A percentile compares a stretch with the other conserved stretches of the same genome.
phyloP scores from a whole-genome alignment of 1,139 yeast genomes.

The Sugiyamaella japonica region DNA sequence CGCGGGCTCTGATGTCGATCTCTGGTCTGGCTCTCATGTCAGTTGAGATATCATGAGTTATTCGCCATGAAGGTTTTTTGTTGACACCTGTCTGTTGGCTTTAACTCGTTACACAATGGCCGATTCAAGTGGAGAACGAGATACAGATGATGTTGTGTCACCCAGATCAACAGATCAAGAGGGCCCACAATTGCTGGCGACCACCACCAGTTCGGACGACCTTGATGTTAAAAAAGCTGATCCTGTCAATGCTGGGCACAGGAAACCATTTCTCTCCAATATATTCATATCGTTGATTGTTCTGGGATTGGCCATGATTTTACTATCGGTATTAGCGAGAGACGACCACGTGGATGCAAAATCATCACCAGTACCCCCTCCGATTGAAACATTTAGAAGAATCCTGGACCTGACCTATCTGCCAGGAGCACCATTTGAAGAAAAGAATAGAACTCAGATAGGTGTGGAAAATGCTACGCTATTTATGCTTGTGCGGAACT shows the following conservation, averaged over 20 bases:
- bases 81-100: neutral
- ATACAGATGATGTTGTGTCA: neutral
- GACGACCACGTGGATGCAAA: neutral
- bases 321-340: neutral
- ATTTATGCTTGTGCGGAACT: conserved; percentile 70
- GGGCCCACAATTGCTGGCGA: neutral
- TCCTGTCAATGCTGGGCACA: neutral
- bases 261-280: neutral
- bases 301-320: neutral
- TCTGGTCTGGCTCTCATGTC: neutral
- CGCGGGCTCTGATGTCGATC: neutral
- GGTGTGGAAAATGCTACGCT: conserved; percentile 60
- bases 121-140: neutral
- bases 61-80: no score
- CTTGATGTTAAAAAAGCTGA: neutral
- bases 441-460: conserved; percentile 41
- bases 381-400: conserved; percentile 9
- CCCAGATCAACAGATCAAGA: neutral
- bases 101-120: neutral
- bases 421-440: conserved; percentile 30
- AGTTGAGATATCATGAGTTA: neutral
- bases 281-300: conserved; percentile 2
- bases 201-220: neutral
- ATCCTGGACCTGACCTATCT: conserved; percentile 30
- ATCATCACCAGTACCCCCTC: conserved; percentile 2